Evolutionary conservation across 2,329 filamentous ascomycete species (phyloP).

Genomic region (Pseudogymnoascus sp.): DNA sequence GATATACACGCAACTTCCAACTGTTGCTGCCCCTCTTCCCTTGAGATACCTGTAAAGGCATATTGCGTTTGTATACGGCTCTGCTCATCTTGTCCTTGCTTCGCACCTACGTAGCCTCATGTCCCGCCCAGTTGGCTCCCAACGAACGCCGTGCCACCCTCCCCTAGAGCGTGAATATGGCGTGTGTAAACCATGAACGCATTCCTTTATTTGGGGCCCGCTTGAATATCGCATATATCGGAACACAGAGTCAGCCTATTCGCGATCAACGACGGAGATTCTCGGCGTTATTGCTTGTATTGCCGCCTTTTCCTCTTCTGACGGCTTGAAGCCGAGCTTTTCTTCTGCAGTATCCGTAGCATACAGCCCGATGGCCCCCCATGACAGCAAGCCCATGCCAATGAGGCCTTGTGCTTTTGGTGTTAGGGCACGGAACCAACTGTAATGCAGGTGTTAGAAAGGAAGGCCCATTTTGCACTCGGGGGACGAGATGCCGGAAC

Average conservation of each 20-base stretch:
- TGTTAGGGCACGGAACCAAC: slow-evolving; percentile 63
- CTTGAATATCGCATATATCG: not conserved
- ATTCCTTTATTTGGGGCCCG: not conserved
- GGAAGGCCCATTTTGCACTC: not conserved
- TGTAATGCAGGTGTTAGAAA: slow-evolving; percentile 25
- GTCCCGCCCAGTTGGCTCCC: not conserved
- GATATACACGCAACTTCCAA: not conserved
- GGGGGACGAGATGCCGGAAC: not conserved
- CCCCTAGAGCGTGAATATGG: not conserved
- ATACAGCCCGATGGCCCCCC: slow-evolving; percentile 67
- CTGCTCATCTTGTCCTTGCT: not conserved
- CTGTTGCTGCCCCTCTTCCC: not conserved
- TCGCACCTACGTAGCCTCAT: not conserved
- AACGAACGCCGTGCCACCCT: not conserved
- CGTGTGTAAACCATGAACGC: not conserved
- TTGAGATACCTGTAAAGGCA: not conserved
- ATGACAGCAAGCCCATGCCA: slow-evolving; percentile 67
- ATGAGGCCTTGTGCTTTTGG: slow-evolving; percentile 63
- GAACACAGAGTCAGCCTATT: slow-evolving; percentile 14
- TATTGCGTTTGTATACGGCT: not conserved
- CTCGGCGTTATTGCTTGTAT: slow-evolving; percentile 54
- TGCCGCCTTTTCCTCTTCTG: slow-evolving; percentile 62
- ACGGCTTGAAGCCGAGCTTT: slow-evolving; percentile 62
- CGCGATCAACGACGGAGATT: slow-evolving; percentile 51
- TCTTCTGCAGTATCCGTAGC: slow-evolving; percentile 65